Base-by-base conservation (phyloP, 768 basidiomycete genomes). In the Leccinum disarticulatum region DNA sequence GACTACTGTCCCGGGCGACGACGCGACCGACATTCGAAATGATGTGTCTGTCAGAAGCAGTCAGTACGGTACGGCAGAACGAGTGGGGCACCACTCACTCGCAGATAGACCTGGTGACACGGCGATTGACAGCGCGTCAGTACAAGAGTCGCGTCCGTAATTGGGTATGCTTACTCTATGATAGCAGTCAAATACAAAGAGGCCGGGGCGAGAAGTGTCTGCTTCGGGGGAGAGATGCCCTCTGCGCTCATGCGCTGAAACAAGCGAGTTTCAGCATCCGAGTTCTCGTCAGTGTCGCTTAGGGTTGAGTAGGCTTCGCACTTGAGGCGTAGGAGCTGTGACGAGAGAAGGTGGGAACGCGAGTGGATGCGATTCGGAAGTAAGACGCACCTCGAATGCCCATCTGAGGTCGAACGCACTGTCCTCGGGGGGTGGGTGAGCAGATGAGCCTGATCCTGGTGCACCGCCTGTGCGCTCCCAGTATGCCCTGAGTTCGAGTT, bases 131-230 rank as follows among this genome's bases (percentile, higher is more conserved):
- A 57, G 31, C 47, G 64, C 76, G 56, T 76, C 69, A 67, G 66
- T 61, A 62, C 61, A 68, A 13, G 60, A 68, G 54, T 19, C 19
- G 43, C 10, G 43, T 65, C 60, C 58, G 56, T 55, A 63, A 65
- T 55, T 57, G 59, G 59, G 19, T 48, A 53, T 17, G 83, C 94
- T 78, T 73, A 95, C 94, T 97, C 95, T 31, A 97, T 79, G 63
- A 96, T 91, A 8, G 94, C 93, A 3, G 95, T 95, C 54, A 95
- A 80, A 79, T 95, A 97, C 48, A 97, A 71, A 19, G 92, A 88
- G 33, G 94, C 91, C 4, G 93, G 93, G 9, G 88, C 86, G 27
- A 95, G 73, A 9, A 90, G 79, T 7, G 81, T 72, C 19, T 82
- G 72, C 54, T 79, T 82, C 10, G 76, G 74, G 19, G 86, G 83